Evolutionary conservation across 129 eudicot genomes (phyloP).

Genomic region (Mikania micrantha): DNA sequence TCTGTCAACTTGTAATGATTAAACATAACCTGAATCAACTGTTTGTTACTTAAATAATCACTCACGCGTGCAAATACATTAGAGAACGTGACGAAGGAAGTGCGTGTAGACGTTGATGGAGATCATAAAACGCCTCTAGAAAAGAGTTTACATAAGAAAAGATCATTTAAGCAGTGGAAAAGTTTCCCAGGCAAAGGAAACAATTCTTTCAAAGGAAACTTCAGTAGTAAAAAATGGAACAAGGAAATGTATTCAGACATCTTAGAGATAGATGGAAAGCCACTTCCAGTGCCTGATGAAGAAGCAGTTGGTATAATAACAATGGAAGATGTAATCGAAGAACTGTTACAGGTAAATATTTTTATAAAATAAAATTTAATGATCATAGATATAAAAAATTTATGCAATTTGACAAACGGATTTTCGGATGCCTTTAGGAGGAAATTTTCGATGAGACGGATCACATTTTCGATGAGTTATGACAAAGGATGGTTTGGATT

Average conservation of each 20-base stretch:
- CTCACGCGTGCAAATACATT: neutral
- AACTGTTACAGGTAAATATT: slow-evolving; percentile 61
- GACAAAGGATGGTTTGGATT: slow-evolving; percentile 24
- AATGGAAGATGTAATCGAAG: slow-evolving; percentile 95
- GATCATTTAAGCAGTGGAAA: slow-evolving; percentile 79
- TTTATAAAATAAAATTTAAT: neutral
- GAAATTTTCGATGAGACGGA: slow-evolving; percentile 94
- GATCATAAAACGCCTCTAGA: slow-evolving; percentile 34
- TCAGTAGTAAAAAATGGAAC: slow-evolving; percentile 66
- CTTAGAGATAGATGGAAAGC: slow-evolving; percentile 58
- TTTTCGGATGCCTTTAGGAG: slow-evolving; percentile 49
- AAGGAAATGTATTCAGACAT: slow-evolving; percentile 77
- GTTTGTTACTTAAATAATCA: neutral
- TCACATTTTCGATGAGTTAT: slow-evolving; percentile 64
- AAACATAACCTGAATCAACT: neutral
- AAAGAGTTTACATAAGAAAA: slow-evolving; percentile 41
- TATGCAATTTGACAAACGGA: neutral
- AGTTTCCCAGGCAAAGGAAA: slow-evolving; percentile 64
- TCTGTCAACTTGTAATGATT: neutral
- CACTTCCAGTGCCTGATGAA: slow-evolving; percentile 71
- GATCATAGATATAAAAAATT: too few relatives aligned
- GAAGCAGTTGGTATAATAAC: slow-evolving; percentile 89
- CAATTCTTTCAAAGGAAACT: slow-evolving; percentile 48
- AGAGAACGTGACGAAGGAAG: slow-evolving; percentile 47
- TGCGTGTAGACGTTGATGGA: slow-evolving; percentile 56